phyloP scores from a whole-genome alignment of 306 rosid genomes.

The Citrullus colocynthis region DNA sequence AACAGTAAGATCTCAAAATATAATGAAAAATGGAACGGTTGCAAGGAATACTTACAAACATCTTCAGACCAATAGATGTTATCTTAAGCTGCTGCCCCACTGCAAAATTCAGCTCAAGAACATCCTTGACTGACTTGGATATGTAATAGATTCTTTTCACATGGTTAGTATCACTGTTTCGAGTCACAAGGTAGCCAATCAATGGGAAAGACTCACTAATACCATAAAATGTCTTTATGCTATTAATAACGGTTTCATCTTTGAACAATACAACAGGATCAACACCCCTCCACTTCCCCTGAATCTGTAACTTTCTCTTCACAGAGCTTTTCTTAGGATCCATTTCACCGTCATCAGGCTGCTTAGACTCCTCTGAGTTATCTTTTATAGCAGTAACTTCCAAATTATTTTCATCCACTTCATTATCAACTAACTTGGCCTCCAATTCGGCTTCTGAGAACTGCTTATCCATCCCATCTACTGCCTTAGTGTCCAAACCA shows the following conservation, averaged over 20 bases:
- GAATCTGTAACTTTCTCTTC: slow-evolving; percentile 67
- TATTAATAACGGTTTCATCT: slow-evolving; percentile 51
- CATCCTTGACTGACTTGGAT: slow-evolving; percentile 80
- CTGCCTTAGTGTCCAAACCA: slow-evolving; percentile 19
- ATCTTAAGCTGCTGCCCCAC: slow-evolving; percentile 94
- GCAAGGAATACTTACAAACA: slow-evolving; percentile 72
- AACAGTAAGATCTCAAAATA: not conserved
- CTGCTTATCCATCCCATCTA: slow-evolving; percentile 29
- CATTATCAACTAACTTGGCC: slow-evolving; percentile 31
- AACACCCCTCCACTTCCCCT: slow-evolving; percentile 96
- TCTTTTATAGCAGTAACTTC: slow-evolving; percentile 26
- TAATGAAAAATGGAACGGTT: slow-evolving; percentile 5
- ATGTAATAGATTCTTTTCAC: slow-evolving; percentile 88
- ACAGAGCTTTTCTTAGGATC: slow-evolving; percentile 28
- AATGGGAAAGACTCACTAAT: slow-evolving; percentile 66
- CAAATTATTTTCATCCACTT: slow-evolving; percentile 21
- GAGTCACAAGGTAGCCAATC: slow-evolving; percentile 62
- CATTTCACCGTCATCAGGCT: slow-evolving; percentile 19
- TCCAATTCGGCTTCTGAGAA: slow-evolving; percentile 31
- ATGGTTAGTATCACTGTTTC: slow-evolving; percentile 61
- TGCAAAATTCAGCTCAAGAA: slow-evolving; percentile 71
- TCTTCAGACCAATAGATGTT: slow-evolving; percentile 82
- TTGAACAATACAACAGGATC: slow-evolving; percentile 87
- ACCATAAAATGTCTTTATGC: slow-evolving; percentile 80
- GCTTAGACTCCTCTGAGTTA: slow-evolving; percentile 25